These are phyloP conservation scores for Suhomyces taliae DNA, from an alignment of 1,139 yeast genomes.

Conservation along the genomic window DNA sequence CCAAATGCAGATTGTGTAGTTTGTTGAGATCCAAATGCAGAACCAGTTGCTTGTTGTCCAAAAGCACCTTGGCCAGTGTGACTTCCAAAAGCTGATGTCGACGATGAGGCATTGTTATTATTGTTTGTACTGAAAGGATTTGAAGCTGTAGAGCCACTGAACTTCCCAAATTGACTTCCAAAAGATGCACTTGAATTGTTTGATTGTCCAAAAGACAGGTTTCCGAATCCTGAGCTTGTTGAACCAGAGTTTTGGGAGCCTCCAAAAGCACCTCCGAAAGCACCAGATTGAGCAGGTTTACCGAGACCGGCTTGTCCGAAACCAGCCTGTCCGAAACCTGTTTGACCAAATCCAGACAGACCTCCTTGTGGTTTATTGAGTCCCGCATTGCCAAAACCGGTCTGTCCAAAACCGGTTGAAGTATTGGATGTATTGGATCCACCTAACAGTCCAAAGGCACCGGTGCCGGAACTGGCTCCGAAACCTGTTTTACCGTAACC, in stretches of 20 bases:
- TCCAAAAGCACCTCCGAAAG: conserved; percentile 9
- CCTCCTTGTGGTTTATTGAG: conserved; percentile 11
- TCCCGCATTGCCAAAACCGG: conserved; percentile 12
- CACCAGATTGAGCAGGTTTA: conserved; percentile 6
- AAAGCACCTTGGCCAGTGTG: conserved; percentile 7
- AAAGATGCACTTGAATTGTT: background rate
- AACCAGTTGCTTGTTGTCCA: conserved; percentile 10
- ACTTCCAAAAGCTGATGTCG: conserved; percentile 18
- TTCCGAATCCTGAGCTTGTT: background rate
- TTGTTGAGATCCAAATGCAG: conserved; percentile 1
- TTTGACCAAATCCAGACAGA: conserved; percentile 10
- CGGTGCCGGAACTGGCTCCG: background rate
- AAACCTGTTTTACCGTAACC: background rate
- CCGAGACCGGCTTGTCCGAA: conserved; percentile 9
- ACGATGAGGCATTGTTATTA: background rate
- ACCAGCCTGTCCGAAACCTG: conserved; percentile 19
- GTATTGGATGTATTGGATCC: background rate
- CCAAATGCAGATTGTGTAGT: conserved; percentile 15
- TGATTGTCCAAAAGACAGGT: background rate
- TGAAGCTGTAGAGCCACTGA: background rate
- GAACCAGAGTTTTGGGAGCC: background rate
- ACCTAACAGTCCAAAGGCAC: background rate
- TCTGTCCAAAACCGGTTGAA: background rate
- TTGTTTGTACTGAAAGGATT: background rate
- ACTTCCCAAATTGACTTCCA: background rate